Evolutionary conservation across 2,329 filamentous ascomycete genomes (phyloP), one percentile per base, ranked within the genome.

Genomic region (Cladosporium sp.): DNA sequence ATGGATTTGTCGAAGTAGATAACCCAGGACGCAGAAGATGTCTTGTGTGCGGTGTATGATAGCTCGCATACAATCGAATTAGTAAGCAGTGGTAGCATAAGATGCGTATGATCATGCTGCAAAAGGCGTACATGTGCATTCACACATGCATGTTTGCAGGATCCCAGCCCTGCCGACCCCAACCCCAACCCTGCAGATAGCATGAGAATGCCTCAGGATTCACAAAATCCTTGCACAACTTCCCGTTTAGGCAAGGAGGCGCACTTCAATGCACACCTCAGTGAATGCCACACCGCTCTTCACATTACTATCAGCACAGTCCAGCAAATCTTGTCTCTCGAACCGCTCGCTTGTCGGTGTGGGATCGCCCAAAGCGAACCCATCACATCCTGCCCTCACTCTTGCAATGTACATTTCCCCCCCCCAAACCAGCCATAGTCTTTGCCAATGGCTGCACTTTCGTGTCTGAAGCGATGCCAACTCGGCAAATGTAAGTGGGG

Each of bases 261-360:
- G 41, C 41, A 47, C 41, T 47, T 47, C n/a, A 21, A 47, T 54
- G 24, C 51, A 54, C n/a, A 54, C 30, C 21, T 30, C 51, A 54
- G 51, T 18, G 18, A 34, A n/a, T 18, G 52, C 52, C 18, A 34
- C 52, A 55, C 52, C 52, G 52, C 52, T 55, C 28, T 55, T 55
- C 52, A 32, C n/a, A 30, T 21, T n/a, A 47, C 7, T n/a, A 11
- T 7, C 15, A 55, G 52, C 52, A 32, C 52, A 55, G 28, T 32
- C 52, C 52, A 34, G 18, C 30, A 30, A 55, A 55, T 55, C 52
- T 55, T 55, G 34, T 55, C 52, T 18, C 7, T 55, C 11, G 28
- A 21, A 24, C 41, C 41, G 41, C n/a, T 47, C n/a, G 41, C n/a
- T 47, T 47, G 41, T 47, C 41, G 41, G 41, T 47, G 41, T 47